phyloP scores from a whole-genome alignment of 2,329 filamentous ascomycete species.

The Talaromyces pinophilus region DNA sequence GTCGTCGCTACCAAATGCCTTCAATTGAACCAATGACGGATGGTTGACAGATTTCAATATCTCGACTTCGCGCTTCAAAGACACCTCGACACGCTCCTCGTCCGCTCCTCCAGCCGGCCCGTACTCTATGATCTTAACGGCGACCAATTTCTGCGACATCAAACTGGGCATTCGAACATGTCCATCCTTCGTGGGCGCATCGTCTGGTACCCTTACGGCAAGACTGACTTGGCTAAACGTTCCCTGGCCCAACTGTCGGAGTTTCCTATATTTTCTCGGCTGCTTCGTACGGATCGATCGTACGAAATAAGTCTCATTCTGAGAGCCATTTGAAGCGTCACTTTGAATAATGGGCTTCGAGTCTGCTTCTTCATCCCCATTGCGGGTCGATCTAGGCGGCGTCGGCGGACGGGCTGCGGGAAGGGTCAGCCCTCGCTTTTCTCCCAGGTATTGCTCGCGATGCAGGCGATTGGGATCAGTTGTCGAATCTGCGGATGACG shows the following conservation, averaged over 20 bases:
- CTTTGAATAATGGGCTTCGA: constrained; percentile 39
- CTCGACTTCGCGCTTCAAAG: constrained; percentile 89
- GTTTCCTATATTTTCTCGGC: constrained; percentile 72
- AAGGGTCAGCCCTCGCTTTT: constrained; percentile 70
- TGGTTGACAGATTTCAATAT: constrained; percentile 87
- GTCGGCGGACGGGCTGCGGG: constrained; percentile 68
- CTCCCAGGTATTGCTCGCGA: constrained; percentile 78
- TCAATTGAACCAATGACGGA: constrained; percentile 85
- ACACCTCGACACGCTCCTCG: constrained; percentile 89
- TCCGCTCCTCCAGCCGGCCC: constrained; percentile 91
- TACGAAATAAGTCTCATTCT: constrained; percentile 68
- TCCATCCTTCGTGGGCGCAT: constrained; percentile 44
- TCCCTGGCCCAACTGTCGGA: constrained; percentile 82
- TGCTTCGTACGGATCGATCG: constrained; percentile 67
- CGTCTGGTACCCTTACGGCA: constrained; percentile 72
- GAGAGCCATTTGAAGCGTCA: constrained; percentile 25
- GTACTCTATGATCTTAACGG: constrained; percentile 93
- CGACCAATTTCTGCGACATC: constrained; percentile 73
- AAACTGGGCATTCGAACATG: constrained; percentile 21
- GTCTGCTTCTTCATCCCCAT: constrained; percentile 55
- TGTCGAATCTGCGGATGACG: constrained; percentile 51
- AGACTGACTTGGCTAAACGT: constrained; percentile 95
- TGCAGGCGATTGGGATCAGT: constrained; percentile 53
- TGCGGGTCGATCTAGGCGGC: constrained; percentile 73
- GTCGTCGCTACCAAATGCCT: constrained; percentile 85